Evolutionary conservation across 192 early-diverging fungal genomes (phyloP).

Genomic region (Mortierella claussenii): DNA sequence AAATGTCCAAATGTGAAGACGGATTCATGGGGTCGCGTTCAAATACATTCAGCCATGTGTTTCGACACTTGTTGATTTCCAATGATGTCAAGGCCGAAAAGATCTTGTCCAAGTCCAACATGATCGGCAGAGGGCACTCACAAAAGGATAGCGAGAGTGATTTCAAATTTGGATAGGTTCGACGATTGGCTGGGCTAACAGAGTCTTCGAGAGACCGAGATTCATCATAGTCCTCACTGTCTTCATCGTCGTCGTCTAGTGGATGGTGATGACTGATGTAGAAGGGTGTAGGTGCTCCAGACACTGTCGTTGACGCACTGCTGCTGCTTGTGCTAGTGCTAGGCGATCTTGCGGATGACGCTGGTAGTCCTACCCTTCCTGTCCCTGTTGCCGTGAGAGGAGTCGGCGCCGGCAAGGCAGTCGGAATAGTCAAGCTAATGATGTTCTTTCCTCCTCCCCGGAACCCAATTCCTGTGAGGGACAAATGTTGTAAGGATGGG

Average conservation of each 20-base stretch:
- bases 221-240: neutral
- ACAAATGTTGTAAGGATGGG: slow-evolving; percentile 6
- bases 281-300: no score
- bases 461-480: slow-evolving; percentile 26
- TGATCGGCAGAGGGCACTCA: slow-evolving; percentile 7
- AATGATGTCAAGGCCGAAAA: slow-evolving; percentile 22
- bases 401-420: neutral
- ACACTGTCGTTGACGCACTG: no score
- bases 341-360: neutral
- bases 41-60: slow-evolving; percentile 31
- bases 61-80: slow-evolving; percentile 25
- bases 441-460: neutral
- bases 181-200: neutral
- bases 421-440: neutral
- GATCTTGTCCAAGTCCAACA: slow-evolving; percentile 31
- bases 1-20: slow-evolving; percentile 6
- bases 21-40: slow-evolving; percentile 21
- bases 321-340: neutral
- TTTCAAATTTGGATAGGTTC: slow-evolving; percentile 1
- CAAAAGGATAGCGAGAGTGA: slow-evolving; percentile 21
- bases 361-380: no score
- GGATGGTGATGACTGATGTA: no score
- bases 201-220: neutral
- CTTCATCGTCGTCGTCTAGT: slow-evolving; percentile 3
- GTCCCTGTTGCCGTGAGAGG: neutral